These are phyloP conservation scores for Fallopia convolvulus DNA, from an alignment of 148 eudicot species.

Conservation along the genomic window DNA sequence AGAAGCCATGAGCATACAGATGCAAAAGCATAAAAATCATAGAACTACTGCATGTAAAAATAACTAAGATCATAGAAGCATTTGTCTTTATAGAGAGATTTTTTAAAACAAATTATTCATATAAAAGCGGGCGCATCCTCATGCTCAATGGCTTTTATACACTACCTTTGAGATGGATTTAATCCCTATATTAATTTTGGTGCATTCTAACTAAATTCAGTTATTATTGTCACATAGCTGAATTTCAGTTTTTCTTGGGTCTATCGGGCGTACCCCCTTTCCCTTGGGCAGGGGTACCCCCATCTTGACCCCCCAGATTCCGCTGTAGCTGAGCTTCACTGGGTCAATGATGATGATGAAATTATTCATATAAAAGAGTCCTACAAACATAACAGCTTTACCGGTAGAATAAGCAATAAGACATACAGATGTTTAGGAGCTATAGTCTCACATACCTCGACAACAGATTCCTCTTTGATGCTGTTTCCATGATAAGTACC, in stretches of 20 bases:
- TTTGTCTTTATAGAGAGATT: neutral
- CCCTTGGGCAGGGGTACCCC: too few species aligned
- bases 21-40: neutral
- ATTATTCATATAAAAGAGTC: neutral
- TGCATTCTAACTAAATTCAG: too few species aligned
- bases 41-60: neutral
- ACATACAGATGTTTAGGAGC: neutral
- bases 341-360: too few species aligned
- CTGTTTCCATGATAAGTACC: constrained; percentile 18
- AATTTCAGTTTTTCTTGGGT: too few species aligned
- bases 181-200: too few species aligned
- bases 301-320: too few species aligned
- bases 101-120: neutral
- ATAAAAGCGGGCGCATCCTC: too few species aligned
- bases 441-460: constrained; percentile 52
- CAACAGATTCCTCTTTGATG: constrained; percentile 55
- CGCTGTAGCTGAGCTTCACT: too few species aligned
- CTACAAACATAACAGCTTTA: neutral
- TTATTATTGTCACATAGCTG: too few species aligned
- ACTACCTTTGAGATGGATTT: too few species aligned
- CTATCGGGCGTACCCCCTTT: too few species aligned
- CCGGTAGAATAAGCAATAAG: neutral
- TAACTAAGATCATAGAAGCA: neutral
- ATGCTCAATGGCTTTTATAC: too few species aligned
- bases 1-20: neutral